Base-by-base conservation (phyloP, 805 yeast genomes). In the Yarrowia porcina region DNA sequence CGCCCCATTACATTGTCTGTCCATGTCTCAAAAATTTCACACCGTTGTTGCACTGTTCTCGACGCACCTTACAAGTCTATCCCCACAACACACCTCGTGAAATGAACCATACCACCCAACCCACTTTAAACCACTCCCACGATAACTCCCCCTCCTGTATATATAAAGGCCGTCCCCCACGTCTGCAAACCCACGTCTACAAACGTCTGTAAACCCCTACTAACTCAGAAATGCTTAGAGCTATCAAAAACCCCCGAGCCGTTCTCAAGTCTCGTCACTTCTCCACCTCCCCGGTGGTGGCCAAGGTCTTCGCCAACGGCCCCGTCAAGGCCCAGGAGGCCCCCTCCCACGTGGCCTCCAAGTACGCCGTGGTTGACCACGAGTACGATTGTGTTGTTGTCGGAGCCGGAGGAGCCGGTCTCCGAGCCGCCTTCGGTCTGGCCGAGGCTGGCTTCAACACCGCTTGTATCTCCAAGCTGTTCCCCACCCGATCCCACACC, bases 361-460 rank as follows among this genome's bases (percentile, higher is more conserved):
- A 91, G 73, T 93, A 94, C 77, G 94, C 90, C 73, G 87, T 93
- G 67, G 87, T 93, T 69, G 98, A 93, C 78, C 99, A 93, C 77
- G 98, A 94, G 77, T 93, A 94, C 78, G 99, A 93, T 80, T 91
- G 97, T 82, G 85, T 93, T 56, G 98, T 93, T 65, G 91, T 93
- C 63, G 99, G 99, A 73, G 99, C 99, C 64, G 99, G 99, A 73
- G 99, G 99, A 76, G 99, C 99, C 56, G 99, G 99, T 74, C 81
- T 93, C 66, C 87, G 99, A 79, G 99, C 99, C 42, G 98, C 99
- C 38, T 94, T 93, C 70, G 99, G 99, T 67, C 82, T 93, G 64
- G 97, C 97, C 64, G 92, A 90, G 74, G 96, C 96, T 63, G 99
- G 99, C 45, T 93, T 82, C 81, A 93, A 94, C 77, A 93, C 97